Evolutionary conservation across 768 basidiomycete genomes (phyloP), one percentile per base, ranked within the genome.

Genomic region (Xanthoconium purpureum): DNA sequence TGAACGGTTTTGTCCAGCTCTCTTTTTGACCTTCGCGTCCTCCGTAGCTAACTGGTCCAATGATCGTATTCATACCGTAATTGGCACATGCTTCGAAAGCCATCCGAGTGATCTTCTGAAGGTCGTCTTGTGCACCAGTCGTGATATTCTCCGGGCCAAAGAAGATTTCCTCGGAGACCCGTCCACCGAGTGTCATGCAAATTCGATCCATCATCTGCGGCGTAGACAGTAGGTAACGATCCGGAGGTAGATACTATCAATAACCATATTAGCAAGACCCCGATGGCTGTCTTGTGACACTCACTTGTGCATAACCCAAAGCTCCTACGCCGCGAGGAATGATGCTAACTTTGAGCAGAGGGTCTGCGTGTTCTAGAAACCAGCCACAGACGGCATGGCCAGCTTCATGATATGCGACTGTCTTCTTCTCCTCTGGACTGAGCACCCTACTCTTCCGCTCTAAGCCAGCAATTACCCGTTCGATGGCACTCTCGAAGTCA

Each of bases 371-470:
- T 74, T 98, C 94, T 63, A 99, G 77, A 81, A 91, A 98, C 97
- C 97, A 99, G 5, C 97, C 97, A 66, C 92, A 95, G 44, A 98
- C 88, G 20, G 97, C 97, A 73, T 99, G 97, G 6, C 97, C 97
- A 24, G 97, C 97, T 78, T 99, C 97, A 68, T 99, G 97, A 71
- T 98, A 98, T 9, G 97, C 97, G 42, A 98, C 95, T 0, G 91
- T 98, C 76, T 87, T 95, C 86, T 99, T 99, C 81, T 99, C 97
- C 64, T 97, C 94, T 24, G 85, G 81, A 65, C 91, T 94, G 44
- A 99, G 78, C 30, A 98, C 90, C 55, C 95, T 79, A 61, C 89
- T 93, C 82, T 98, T 99, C 69, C 93, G 82, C 80, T 98, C 97
- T 64, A 98, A 75, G 32, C 97, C 97, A 54, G 94, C 96, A 60